Percentiles rank a stretch among this genome's conserved stretches.
These are phyloP conservation scores for Suhomyces choctaworum DNA, from an alignment of 1,139 yeast species.

Conservation along the genomic window DNA sequence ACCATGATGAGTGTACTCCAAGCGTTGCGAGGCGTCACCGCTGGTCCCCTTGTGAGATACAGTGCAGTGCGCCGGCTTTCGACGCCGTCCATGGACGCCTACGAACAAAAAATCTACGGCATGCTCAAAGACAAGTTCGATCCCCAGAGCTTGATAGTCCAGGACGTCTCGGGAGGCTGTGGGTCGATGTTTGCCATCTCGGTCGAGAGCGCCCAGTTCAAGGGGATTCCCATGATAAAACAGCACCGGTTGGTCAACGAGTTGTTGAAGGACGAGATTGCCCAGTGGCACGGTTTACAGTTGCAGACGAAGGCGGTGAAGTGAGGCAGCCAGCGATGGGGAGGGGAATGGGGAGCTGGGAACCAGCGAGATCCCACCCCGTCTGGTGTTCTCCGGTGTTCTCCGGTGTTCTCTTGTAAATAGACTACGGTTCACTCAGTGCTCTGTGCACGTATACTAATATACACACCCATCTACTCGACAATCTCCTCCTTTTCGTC, in stretches of 20 bases:
- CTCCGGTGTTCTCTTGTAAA: no score
- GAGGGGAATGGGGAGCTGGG: neutral
- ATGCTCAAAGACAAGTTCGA: conserved; percentile 54
- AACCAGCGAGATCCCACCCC: neutral
- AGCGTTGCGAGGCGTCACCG: neutral
- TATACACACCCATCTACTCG: conserved; percentile 36
- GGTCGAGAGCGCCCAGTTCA: conserved; percentile 71
- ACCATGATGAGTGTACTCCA: neutral
- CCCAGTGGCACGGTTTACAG: conserved; percentile 94
- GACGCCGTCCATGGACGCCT: conserved; percentile 48
- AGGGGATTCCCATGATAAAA: conserved; percentile 79
- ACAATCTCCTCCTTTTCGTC: conserved; percentile 83
- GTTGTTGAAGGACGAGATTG: conserved; percentile 78
- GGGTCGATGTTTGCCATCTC: conserved; percentile 96
- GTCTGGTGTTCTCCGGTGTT: neutral
- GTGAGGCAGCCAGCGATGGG: no score
- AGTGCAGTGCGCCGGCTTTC: conserved; percentile 9
- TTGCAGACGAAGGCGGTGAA: conserved; percentile 58
- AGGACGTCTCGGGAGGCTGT: conserved; percentile 91
- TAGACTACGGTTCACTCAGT: neutral
- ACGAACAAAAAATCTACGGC: conserved; percentile 64
- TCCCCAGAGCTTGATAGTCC: conserved; percentile 64
- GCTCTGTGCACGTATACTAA: conserved; percentile 8
- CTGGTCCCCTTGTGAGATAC: neutral
- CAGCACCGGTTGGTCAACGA: conserved; percentile 91